Evolutionary conservation across 139 green algal genomes (phyloP), one percentile per base, ranked within the genome.

Genomic region (Zygnema circumcarinatum): DNA sequence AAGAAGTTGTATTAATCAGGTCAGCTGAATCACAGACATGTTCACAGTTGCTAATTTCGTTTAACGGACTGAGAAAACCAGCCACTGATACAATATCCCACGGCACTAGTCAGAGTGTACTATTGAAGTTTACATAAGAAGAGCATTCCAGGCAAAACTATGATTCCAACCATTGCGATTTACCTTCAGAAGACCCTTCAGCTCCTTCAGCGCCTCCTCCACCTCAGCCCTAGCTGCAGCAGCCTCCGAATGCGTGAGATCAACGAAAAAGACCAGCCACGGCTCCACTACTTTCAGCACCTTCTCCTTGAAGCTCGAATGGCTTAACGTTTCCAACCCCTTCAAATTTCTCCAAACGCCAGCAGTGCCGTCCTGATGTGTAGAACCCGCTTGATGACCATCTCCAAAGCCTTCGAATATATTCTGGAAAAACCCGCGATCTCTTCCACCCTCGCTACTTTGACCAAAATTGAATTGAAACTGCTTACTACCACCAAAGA

Each of bases 181-280:
- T 62, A 78, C 35, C 69, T 78, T 78, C 35, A 78, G 35, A 41
- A 78, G 69, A 11, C 69, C 69, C 11, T 78, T 41, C 36, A 78
- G 36, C 69, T 78, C 69, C 16, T 78, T 78, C 69, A 41, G 3
- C 7, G 69, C 36, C 11, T 41, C 7, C 69, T 78, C 69, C 7
- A 78, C 35, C 69, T 78, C 69, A 41, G 69, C 3, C 16, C 11
- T 78, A 16, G 36, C 35, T 11, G 16, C 16, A 39, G 69, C 7
- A 41, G 35, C 36, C 16, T 78, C 69, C 7, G 47, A 62, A 16
- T 7, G 47, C 47, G 47, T 62, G 7, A 62, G 47, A 62, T 62
- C 47, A 7, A 16, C 47, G 16, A 62, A 62, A 62, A 62, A 25
- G 16, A 62, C 47, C 16, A 62, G 16, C 47, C 47, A 62, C 47